A percentile compares a stretch with the other conserved stretches of the same genome.
Conservation (phyloP, 257 asterid genomes). For the Solanum lignicaule region DNA sequence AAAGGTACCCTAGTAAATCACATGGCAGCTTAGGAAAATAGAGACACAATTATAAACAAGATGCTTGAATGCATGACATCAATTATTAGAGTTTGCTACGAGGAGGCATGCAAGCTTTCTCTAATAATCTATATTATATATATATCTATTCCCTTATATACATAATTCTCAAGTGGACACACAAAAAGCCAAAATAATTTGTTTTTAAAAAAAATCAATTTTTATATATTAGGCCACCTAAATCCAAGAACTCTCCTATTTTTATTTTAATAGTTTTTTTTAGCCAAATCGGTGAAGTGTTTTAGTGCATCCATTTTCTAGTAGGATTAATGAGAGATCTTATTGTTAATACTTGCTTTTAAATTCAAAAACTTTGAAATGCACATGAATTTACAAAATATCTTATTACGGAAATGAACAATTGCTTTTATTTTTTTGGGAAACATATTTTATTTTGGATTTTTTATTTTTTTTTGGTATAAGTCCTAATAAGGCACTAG, state of each 20-base stretch:
- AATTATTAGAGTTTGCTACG: slow-evolving; percentile 47
- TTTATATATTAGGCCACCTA: background rate
- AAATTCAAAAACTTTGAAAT: background rate
- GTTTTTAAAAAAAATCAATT: background rate
- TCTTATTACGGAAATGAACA: background rate
- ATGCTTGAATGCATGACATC: slow-evolving; percentile 57
- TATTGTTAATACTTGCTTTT: background rate
- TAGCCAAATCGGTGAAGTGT: background rate
- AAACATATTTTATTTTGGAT: background rate
- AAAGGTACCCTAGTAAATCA: slow-evolving; percentile 5
- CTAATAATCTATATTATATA: background rate
- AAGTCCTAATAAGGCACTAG: background rate
- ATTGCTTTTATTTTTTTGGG: background rate
- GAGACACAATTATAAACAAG: slow-evolving; percentile 73
- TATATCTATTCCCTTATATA: slow-evolving; percentile 30
- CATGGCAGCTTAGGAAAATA: slow-evolving; percentile 30
- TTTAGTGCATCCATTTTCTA: background rate
- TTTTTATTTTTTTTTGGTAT: background rate
- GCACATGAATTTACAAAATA: background rate
- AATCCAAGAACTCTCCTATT: background rate
- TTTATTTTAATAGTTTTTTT: background rate
- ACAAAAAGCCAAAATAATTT: slow-evolving; percentile 5
- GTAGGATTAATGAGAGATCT: background rate
- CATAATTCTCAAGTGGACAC: slow-evolving; percentile 46
- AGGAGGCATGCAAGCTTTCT: slow-evolving; percentile 6